Conservation (phyloP, 306 rosid genomes). For the Hippophae rhamnoides region DNA sequence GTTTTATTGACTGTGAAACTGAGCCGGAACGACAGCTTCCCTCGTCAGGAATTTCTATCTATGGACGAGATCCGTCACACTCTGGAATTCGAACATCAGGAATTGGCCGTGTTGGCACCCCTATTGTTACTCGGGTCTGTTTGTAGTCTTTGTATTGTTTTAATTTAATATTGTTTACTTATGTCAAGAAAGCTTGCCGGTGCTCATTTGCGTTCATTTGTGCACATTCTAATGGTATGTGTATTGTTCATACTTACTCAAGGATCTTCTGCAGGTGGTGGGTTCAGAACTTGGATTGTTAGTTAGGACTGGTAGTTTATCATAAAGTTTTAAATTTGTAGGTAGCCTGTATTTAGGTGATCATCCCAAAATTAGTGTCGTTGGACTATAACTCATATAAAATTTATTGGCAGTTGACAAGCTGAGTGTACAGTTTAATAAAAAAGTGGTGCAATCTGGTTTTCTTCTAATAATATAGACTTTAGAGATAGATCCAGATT, state of each 20-base stretch:
- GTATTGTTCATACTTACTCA: neutral
- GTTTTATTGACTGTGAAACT: constrained; percentile 54
- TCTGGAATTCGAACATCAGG: constrained; percentile 72
- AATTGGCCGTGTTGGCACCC: constrained; percentile 51
- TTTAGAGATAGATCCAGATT: too few species aligned
- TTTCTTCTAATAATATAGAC: too few species aligned
- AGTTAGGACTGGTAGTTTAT: too few species aligned
- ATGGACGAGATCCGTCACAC: constrained; percentile 57
- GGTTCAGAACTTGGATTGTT: too few species aligned
- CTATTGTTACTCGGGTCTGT: constrained; percentile 83
- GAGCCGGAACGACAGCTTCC: constrained; percentile 60
- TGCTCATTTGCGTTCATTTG: neutral
- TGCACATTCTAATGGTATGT: neutral
- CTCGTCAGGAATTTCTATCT: constrained; percentile 55
- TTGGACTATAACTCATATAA: too few species aligned
- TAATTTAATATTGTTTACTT: constrained; percentile 7
- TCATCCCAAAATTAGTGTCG: too few species aligned
- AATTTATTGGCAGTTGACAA: too few species aligned
- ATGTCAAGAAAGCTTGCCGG: neutral
- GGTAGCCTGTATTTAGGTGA: too few species aligned
- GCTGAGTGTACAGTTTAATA: too few species aligned
- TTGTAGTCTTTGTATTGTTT: constrained; percentile 9
- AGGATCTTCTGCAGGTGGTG: neutral
- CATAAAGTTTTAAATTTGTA: too few species aligned
- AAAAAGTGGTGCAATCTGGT: too few species aligned